phyloP scores from a whole-genome alignment of 805 yeast species.

The Hemisphaericaspora nanyangensis region DNA sequence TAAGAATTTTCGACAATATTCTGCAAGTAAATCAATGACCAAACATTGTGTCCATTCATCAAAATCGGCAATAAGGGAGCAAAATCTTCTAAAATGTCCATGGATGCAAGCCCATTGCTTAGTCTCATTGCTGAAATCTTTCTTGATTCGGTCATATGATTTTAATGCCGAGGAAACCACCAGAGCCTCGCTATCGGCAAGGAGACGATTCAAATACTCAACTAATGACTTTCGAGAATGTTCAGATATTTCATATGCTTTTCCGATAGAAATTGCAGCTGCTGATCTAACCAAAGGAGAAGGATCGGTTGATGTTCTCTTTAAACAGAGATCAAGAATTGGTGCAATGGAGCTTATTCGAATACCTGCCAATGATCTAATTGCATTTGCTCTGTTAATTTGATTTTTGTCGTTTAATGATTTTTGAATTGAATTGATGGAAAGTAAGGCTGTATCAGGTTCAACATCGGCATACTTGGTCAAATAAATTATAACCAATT shows the following conservation, averaged over 20 bases:
- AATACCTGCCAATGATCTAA: conserved; percentile 80
- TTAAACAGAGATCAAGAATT: conserved; percentile 68
- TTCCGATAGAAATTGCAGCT: conserved; percentile 71
- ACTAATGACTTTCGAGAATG: conserved; percentile 47
- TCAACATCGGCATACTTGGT: conserved; percentile 74
- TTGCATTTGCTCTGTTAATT: conserved; percentile 63
- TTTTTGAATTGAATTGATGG: conserved; percentile 90
- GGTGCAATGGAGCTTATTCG: conserved; percentile 78
- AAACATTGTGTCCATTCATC: conserved; percentile 72
- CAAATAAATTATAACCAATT: conserved; percentile 73
- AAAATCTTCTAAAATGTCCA: conserved; percentile 58
- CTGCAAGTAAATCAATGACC: conserved; percentile 58
- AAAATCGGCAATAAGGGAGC: conserved; percentile 45
- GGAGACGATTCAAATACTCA: conserved; percentile 45
- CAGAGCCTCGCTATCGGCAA: conserved; percentile 60
- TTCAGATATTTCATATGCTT: conserved; percentile 40
- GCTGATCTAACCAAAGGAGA: conserved; percentile 78
- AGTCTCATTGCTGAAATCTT: conserved; percentile 25
- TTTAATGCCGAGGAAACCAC: conserved; percentile 72
- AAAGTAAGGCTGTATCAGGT: conserved; percentile 84
- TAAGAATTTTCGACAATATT: conserved; percentile 61
- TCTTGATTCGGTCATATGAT: conserved; percentile 46
- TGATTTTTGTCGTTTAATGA: conserved; percentile 69
- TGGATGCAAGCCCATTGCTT: conserved; percentile 66
- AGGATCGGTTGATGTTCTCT: conserved; percentile 63